These are phyloP conservation scores for Chlorella sorokiniana DNA, from an alignment of 139 green algal genomes.

Conservation along the genomic window DNA sequence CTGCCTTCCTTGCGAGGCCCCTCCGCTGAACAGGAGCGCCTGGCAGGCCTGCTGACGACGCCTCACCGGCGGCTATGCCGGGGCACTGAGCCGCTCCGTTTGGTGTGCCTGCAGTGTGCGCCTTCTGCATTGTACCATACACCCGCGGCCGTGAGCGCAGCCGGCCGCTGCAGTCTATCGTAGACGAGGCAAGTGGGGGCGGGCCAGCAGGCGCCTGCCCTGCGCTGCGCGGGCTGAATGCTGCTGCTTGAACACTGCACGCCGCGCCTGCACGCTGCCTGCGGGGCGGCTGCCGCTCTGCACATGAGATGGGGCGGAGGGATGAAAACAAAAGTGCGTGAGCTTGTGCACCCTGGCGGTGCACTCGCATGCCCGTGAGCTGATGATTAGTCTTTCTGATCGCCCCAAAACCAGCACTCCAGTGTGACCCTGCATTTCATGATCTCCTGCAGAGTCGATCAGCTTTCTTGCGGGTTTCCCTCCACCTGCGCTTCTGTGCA, in stretches of 20 bases:
- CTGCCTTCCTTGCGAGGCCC: background rate
- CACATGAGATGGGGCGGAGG: background rate
- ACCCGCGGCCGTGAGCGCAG: conserved; percentile 81
- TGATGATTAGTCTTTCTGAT: conserved; percentile 39
- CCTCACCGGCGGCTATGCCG: too few species aligned
- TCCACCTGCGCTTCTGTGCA: background rate
- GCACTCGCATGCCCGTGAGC: conserved; percentile 18
- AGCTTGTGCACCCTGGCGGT: background rate
- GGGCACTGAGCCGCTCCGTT: too few species aligned
- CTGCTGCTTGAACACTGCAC: background rate
- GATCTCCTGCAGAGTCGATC: background rate
- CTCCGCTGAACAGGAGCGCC: too few species aligned
- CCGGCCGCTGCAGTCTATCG: conserved; percentile 66
- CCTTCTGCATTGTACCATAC: conserved; percentile 93
- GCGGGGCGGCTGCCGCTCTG: background rate
- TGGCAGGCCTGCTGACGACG: too few species aligned
- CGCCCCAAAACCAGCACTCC: background rate
- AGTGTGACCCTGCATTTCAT: background rate
- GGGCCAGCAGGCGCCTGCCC: background rate
- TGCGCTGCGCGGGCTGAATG: too few species aligned
- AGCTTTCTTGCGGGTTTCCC: background rate
- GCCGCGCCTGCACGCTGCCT: background rate
- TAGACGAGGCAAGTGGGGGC: conserved; percentile 68
- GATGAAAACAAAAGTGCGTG: conserved; percentile 14
- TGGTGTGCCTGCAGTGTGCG: conserved; percentile 56